Conservation (phyloP, 2,329 filamentous ascomycete genomes). For the Nothophoma quercina region DNA sequence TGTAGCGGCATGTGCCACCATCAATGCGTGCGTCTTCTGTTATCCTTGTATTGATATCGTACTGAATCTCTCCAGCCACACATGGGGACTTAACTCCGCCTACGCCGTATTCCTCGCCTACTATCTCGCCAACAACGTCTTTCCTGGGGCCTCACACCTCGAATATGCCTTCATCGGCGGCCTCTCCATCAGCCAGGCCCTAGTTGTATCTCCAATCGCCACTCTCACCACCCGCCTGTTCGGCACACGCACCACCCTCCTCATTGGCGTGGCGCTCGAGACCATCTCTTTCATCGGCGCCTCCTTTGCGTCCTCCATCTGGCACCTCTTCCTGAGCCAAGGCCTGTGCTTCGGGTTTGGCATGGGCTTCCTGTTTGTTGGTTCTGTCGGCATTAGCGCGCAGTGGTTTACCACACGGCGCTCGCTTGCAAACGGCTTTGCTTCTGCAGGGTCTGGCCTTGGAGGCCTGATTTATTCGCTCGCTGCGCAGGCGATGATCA, state of each 20-base stretch:
- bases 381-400: constrained; percentile 70
- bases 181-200: constrained; percentile 69
- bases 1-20: constrained; percentile 47
- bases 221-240: constrained; percentile 67
- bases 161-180: constrained; percentile 82
- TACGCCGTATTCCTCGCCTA: constrained; percentile 76
- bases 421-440: constrained; percentile 73
- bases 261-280: constrained; percentile 70
- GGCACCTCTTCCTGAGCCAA: constrained; percentile 79
- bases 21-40: constrained; percentile 45
- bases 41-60: background rate
- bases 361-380: constrained; percentile 79
- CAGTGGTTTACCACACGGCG: constrained; percentile 77
- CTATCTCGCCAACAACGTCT: constrained; percentile 71
- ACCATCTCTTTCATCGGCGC: constrained; percentile 72
- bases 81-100: constrained; percentile 76
- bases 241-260: constrained; percentile 70
- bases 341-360: constrained; percentile 80
- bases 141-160: constrained; percentile 68
- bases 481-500: constrained; percentile 72
- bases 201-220: constrained; percentile 73
- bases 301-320: constrained; percentile 72
- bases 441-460: constrained; percentile 74
- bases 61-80: constrained; percentile 60
- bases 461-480: constrained; percentile 77